These are phyloP conservation scores for Xylariomycetidae sp. DNA, from an alignment of 2,329 filamentous ascomycete genomes.

Conservation along the genomic window DNA sequence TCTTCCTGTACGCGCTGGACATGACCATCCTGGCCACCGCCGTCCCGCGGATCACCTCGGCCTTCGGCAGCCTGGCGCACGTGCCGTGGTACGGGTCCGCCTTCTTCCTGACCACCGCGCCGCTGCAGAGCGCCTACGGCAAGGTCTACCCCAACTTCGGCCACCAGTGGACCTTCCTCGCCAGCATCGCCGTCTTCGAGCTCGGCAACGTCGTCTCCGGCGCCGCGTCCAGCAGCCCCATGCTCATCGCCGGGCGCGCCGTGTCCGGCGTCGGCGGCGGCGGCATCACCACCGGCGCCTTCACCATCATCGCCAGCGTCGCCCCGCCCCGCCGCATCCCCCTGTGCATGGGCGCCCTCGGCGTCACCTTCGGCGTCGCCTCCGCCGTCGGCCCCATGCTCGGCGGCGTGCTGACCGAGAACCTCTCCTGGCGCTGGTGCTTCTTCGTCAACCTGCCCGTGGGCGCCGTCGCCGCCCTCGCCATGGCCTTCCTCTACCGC, in stretches of 20 bases:
- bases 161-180: slow-evolving; percentile 13
- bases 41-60: slow-evolving; percentile 49
- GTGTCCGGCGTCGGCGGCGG: slow-evolving; percentile 26
- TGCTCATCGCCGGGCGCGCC: slow-evolving; percentile 15
- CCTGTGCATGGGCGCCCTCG: slow-evolving; percentile 24
- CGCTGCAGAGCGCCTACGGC: slow-evolving; percentile 40
- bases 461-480: slow-evolving; percentile 4
- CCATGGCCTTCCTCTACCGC: slow-evolving; percentile 6
- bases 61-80: slow-evolving; percentile 45
- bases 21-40: slow-evolving; percentile 51
- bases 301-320: slow-evolving; percentile 22
- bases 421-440: slow-evolving; percentile 6
- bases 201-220: slow-evolving; percentile 12
- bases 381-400: slow-evolving; percentile 14
- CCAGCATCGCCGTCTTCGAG: slow-evolving; percentile 10
- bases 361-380: slow-evolving; percentile 33
- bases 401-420: slow-evolving; percentile 1
- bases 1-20: not conserved
- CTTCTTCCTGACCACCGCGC: slow-evolving; percentile 44
- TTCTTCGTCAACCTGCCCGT: slow-evolving; percentile 12
- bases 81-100: slow-evolving; percentile 55
- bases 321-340: slow-evolving; percentile 7
- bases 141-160: slow-evolving; percentile 41
- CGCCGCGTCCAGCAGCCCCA: slow-evolving; percentile 7
- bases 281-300: slow-evolving; percentile 29